A percentile compares a stretch with the other conserved stretches of the same genome.
Conservation (phyloP, 2,329 filamentous ascomycete genomes). For the Microsporum audouinii region DNA sequence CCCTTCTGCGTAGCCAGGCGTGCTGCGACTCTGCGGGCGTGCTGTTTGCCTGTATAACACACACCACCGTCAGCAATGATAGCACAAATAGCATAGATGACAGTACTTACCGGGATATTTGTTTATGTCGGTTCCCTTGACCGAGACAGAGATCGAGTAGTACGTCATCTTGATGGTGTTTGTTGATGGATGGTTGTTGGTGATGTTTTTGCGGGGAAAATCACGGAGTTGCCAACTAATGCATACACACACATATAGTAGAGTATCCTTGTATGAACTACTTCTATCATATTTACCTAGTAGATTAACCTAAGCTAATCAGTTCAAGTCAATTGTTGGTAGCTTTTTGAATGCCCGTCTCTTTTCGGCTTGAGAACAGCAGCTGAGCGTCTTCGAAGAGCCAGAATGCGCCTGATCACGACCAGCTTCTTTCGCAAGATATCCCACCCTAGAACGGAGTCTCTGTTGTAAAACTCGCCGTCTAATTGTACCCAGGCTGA, state of each 20-base stretch:
- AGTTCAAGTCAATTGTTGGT: too few relatives aligned
- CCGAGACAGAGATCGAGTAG: constrained; percentile 22
- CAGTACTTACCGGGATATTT: constrained; percentile 31
- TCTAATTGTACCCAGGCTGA: background rate
- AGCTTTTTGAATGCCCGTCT: background rate
- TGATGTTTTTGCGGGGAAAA: background rate
- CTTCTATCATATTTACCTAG: too few relatives aligned
- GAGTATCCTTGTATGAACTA: too few relatives aligned
- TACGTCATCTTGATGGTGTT: background rate
- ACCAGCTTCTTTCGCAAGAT: background rate
- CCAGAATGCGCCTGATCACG: background rate
- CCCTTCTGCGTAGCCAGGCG: constrained; percentile 32
- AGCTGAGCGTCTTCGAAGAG: background rate
- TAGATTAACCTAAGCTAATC: too few relatives aligned
- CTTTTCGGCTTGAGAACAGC: background rate
- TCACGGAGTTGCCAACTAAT: background rate
- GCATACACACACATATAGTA: background rate
- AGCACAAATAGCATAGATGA: background rate
- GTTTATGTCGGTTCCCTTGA: constrained; percentile 23
- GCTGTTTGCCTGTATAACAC: constrained; percentile 36
- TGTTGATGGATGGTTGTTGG: background rate
- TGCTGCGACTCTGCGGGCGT: constrained; percentile 37
- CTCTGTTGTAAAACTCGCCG: background rate
- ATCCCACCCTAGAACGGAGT: background rate
- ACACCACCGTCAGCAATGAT: too few relatives aligned